Evolutionary conservation across 2,329 filamentous ascomycete genomes (phyloP).

Genomic region (Incumbomyces lentus): DNA sequence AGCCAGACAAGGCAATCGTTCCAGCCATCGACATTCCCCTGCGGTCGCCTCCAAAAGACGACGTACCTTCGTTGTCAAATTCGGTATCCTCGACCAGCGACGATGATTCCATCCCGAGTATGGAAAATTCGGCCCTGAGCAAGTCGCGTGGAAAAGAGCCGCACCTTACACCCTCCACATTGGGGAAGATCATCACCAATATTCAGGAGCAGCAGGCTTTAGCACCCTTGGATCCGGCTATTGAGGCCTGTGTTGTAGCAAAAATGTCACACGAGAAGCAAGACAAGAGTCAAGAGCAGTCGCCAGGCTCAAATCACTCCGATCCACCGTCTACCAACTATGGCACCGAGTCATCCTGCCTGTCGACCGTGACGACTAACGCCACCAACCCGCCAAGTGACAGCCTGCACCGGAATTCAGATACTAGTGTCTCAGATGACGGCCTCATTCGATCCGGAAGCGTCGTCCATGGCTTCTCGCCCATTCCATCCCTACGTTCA

Average conservation of each 20-base stretch:
- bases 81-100: slow-evolving; percentile 61
- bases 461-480: slow-evolving; percentile 76
- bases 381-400: slow-evolving; percentile 37
- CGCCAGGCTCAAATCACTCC: slow-evolving; percentile 38
- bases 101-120: background rate
- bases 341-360: slow-evolving; percentile 40
- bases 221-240: slow-evolving; percentile 42
- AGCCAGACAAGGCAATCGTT: slow-evolving; percentile 43
- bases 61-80: slow-evolving; percentile 62
- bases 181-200: slow-evolving; percentile 87
- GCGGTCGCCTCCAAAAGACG: slow-evolving; percentile 32
- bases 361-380: slow-evolving; percentile 50
- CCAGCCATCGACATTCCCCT: slow-evolving; percentile 35
- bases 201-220: slow-evolving; percentile 76
- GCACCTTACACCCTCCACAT: slow-evolving; percentile 83
- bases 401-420: slow-evolving; percentile 40
- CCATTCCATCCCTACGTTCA: slow-evolving; percentile 47
- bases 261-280: slow-evolving; percentile 4
- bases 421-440: slow-evolving; percentile 51
- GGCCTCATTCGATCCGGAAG: slow-evolving; percentile 52
- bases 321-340: slow-evolving; percentile 38
- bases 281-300: slow-evolving; percentile 13
- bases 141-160: slow-evolving; percentile 66
- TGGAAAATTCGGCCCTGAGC: slow-evolving; percentile 44
- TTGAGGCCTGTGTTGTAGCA: slow-evolving; percentile 24